Base-by-base conservation (phyloP, 805 yeast species). In the Metschnikowia anglica region DNA sequence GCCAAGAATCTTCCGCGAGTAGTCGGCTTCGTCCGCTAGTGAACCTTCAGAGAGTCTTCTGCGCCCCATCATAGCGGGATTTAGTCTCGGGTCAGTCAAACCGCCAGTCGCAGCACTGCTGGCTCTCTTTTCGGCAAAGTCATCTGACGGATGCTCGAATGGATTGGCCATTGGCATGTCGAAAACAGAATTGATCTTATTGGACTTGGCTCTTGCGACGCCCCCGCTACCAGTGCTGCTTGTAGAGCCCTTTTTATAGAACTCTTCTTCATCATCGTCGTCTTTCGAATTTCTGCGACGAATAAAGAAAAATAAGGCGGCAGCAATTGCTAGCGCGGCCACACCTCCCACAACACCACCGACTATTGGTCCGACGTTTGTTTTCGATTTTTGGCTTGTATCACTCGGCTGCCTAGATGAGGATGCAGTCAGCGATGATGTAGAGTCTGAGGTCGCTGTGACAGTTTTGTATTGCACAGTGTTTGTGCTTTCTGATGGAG, bases 21-120 rank as follows among this genome's bases (percentile, higher is more conserved):
- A 86, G 61, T 87, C 93, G 3, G 87, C 80, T 48, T 85, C 95
- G 61, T 88, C 95, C 9, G 95, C 90, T 41, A 90, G 70, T 2
- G 91, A 81, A 4, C 96, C 96, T 55, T 86, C 91, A 55, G 89
- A 81, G 48, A 87, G 73, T 51, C 96, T 72, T 57, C 95, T 80
- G 58, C 90, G 79, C 28, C 95, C 96, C 62, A 85, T 68, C 84
- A 85, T 80, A 33, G 79, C 76, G 1, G 89, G 88, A 60, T 84
- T 83, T 48, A 84, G 65, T 44, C 89, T 71, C 37, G 85, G 88
- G 61, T 80, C 90, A 16, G 52, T 41, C 23, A 52, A 45, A 44
- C 59, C 43, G 39, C 58, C 45, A 9, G 5, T 25, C 29, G 51
- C 33, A 2, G 52, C 47, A 30, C 31, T 41, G 36, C 51, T 51